Evolutionary conservation across 2,329 filamentous ascomycete species (phyloP).

Genomic region (Talaromyces sp.): DNA sequence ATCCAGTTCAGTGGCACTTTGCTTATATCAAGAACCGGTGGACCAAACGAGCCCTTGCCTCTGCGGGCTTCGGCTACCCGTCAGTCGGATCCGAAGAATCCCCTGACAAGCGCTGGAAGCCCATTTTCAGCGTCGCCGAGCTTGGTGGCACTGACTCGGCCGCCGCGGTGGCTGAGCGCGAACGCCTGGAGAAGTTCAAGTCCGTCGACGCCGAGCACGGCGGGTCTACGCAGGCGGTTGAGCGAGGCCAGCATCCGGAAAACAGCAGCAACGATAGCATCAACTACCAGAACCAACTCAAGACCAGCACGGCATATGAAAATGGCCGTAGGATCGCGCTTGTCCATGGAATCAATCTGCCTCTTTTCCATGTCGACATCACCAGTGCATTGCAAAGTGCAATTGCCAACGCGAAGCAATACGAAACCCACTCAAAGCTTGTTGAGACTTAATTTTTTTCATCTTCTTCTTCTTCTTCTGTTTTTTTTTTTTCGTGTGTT

Average conservation of each 20-base stretch:
- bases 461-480: no score
- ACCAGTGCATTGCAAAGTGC: slow-evolving; percentile 84
- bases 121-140: slow-evolving; percentile 91
- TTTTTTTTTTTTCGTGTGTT: background rate
- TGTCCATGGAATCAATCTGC: slow-evolving; percentile 80
- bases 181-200: slow-evolving; percentile 41
- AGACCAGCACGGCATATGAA: slow-evolving; percentile 44
- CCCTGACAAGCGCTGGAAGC: slow-evolving; percentile 69
- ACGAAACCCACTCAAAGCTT: background rate
- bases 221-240: slow-evolving; percentile 24
- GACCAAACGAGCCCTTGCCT: slow-evolving; percentile 84
- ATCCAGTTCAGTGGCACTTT: slow-evolving; percentile 89
- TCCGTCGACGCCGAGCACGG: slow-evolving; percentile 27
- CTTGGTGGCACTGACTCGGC: slow-evolving; percentile 67
- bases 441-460: background rate
- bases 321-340: slow-evolving; percentile 46
- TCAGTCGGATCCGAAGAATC: slow-evolving; percentile 46
- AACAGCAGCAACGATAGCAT: slow-evolving; percentile 20
- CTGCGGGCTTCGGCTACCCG: slow-evolving; percentile 84
- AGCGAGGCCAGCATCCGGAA: slow-evolving; percentile 24
- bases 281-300: slow-evolving; percentile 40
- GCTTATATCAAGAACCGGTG: slow-evolving; percentile 90
- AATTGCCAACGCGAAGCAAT: slow-evolving; percentile 56
- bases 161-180: slow-evolving; percentile 60
- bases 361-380: slow-evolving; percentile 90